Evolutionary conservation across 2,329 filamentous ascomycete species (phyloP).

Genomic region (Diaporthe citriasiana): DNA sequence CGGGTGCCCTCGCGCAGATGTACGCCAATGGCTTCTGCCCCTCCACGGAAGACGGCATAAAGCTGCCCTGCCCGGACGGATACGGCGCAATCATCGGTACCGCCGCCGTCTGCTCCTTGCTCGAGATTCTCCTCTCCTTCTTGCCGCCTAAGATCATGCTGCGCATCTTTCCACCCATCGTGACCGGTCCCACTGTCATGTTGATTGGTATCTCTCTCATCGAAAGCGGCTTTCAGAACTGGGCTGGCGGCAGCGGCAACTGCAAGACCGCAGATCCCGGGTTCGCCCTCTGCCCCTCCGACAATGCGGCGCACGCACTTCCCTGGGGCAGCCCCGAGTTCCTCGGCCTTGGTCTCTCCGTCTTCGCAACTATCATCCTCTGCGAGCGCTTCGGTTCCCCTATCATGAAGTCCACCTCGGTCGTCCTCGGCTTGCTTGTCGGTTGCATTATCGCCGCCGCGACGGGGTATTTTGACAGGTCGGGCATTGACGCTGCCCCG

Average conservation of each 20-base stretch:
- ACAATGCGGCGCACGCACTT: constrained; percentile 77
- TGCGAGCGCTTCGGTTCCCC: constrained; percentile 86
- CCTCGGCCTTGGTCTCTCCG: constrained; percentile 83
- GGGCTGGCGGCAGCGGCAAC: constrained; percentile 80
- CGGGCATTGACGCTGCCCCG: constrained; percentile 79
- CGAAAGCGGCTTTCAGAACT: constrained; percentile 79
- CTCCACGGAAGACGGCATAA: constrained; percentile 71
- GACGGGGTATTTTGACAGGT: constrained; percentile 82
- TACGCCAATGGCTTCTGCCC: constrained; percentile 80
- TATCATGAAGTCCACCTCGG: constrained; percentile 86
- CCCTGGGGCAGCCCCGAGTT: constrained; percentile 86
- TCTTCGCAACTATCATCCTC: constrained; percentile 83
- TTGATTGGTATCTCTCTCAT: constrained; percentile 83
- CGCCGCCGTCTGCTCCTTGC: constrained; percentile 71
- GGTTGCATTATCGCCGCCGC: constrained; percentile 86
- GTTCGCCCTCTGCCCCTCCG: constrained; percentile 76
- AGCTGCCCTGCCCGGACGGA: constrained; percentile 80
- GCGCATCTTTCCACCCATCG: constrained; percentile 81
- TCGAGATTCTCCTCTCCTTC: constrained; percentile 83
- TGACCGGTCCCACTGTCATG: constrained; percentile 61
- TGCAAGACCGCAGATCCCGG: constrained; percentile 67
- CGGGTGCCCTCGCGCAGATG: constrained; percentile 81
- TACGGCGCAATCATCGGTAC: constrained; percentile 85
- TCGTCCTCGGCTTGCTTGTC: constrained; percentile 79
- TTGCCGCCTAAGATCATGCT: constrained; percentile 78